Percentiles rank a stretch among this genome's conserved stretches.
phyloP scores from a whole-genome alignment of 176 grass and related monocot species.

The Oryza glaberrima region DNA sequence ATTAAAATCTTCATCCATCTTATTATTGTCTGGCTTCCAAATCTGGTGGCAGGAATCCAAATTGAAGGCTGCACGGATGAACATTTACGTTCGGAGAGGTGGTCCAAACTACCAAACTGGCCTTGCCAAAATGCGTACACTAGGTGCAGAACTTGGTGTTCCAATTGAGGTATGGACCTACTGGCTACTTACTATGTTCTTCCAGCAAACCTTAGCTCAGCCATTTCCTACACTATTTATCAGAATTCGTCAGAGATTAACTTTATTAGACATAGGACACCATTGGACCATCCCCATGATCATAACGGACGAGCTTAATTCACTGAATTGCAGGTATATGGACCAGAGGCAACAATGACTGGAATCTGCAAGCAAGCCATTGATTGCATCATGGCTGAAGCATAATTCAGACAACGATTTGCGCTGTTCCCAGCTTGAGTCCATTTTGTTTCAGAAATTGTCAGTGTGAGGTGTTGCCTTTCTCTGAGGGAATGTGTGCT shows the following conservation, averaged over 20 bases:
- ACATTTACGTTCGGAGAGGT: constrained; percentile 91
- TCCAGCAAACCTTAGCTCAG: not conserved
- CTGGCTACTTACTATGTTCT: not conserved
- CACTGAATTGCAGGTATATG: constrained; percentile 71
- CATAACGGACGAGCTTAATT: constrained; percentile 18
- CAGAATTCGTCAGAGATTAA: not conserved
- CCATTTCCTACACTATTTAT: constrained; percentile 17
- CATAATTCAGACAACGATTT: constrained; percentile 38
- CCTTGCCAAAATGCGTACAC: constrained; percentile 88
- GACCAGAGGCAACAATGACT: constrained; percentile 95
- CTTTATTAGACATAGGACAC: not conserved
- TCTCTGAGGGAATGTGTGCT: not conserved
- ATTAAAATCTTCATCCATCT: constrained; percentile 42
- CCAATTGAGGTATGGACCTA: constrained; percentile 72
- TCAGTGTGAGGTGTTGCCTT: not conserved
- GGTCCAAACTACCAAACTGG: constrained; percentile 96
- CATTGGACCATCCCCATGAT: not conserved
- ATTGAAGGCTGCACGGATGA: constrained; percentile 86
- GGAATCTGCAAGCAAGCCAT: constrained; percentile 97
- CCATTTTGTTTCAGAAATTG: constrained; percentile 17
- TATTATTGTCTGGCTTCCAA: constrained; percentile 8
- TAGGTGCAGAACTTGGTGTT: constrained; percentile 75
- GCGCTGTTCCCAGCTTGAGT: not conserved
- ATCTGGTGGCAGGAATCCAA: constrained; percentile 74
- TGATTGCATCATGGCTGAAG: constrained; percentile 69